Percentiles rank a stretch among this genome's conserved stretches.
phyloP scores from a whole-genome alignment of 495 filamentous ascomycete species.

The Cercophora samala region DNA sequence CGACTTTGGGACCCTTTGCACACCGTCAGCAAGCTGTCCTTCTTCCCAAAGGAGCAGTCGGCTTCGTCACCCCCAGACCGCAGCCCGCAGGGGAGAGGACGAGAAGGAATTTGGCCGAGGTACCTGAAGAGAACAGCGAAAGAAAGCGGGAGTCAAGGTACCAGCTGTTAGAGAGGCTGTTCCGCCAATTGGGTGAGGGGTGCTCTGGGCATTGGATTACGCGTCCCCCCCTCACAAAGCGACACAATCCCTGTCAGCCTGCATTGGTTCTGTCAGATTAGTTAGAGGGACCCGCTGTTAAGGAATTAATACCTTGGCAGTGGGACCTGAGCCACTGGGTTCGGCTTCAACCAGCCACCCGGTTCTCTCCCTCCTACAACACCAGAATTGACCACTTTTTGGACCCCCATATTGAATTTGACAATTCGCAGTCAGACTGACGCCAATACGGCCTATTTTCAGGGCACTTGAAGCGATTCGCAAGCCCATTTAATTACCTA shows the following conservation, averaged over 20 bases:
- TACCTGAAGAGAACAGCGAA: slow-evolving; percentile 1
- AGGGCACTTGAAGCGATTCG: no score
- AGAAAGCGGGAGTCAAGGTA: slow-evolving; percentile 11
- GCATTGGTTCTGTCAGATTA: no score
- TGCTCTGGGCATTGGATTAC: slow-evolving; percentile 38
- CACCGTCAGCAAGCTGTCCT: slow-evolving; percentile 14
- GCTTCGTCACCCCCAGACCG: slow-evolving; percentile 37
- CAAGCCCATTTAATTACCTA: no score
- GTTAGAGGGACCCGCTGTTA: no score
- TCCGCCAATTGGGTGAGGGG: slow-evolving; percentile 23
- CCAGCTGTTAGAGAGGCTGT: slow-evolving; percentile 20
- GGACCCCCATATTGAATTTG: no score
- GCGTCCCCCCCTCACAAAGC: slow-evolving; percentile 36
- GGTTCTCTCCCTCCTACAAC: no score
- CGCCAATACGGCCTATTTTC: no score
- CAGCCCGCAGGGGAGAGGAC: slow-evolving; percentile 17
- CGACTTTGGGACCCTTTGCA: slow-evolving; percentile 2
- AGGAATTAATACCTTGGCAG: no score
- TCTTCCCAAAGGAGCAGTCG: slow-evolving; percentile 28
- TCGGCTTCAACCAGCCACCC: no score
- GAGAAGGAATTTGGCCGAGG: background rate
- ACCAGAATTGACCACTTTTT: no score
- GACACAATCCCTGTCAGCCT: slow-evolving; percentile 26
- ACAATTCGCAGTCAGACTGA: no score
- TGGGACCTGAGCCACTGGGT: no score